These are phyloP conservation scores for Keithomyces neogunnii DNA, from an alignment of 2,329 filamentous ascomycete species.

Conservation along the genomic window DNA sequence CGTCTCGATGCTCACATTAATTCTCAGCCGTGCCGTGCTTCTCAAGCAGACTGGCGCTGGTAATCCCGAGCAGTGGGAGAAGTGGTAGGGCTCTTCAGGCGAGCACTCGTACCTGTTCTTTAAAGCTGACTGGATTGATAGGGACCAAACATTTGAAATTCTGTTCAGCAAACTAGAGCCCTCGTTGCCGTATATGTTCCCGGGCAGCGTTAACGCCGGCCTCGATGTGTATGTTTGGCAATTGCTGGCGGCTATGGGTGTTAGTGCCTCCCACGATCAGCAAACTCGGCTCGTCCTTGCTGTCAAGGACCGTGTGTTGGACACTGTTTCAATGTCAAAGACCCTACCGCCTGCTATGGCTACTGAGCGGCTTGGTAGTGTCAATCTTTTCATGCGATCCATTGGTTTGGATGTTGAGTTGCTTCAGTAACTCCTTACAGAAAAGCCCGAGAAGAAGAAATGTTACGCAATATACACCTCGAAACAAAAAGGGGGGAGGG, in stretches of 20 bases:
- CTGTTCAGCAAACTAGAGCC: slow-evolving; percentile 86
- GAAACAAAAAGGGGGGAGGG: neutral
- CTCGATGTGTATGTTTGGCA: slow-evolving; percentile 98
- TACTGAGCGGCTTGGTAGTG: slow-evolving; percentile 74
- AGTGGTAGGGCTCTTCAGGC: slow-evolving; percentile 52
- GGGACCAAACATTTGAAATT: slow-evolving; percentile 70
- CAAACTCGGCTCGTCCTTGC: slow-evolving; percentile 90
- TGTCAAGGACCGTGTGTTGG: slow-evolving; percentile 96
- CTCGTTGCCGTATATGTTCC: slow-evolving; percentile 78
- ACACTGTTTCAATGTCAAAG: slow-evolving; percentile 83
- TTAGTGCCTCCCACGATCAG: slow-evolving; percentile 86
- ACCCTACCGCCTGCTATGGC: slow-evolving; percentile 82
- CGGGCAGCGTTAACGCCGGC: slow-evolving; percentile 77
- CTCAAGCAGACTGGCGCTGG: slow-evolving; percentile 72
- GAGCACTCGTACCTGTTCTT: neutral
- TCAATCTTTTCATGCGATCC: slow-evolving; percentile 97
- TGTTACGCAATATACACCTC: slow-evolving; percentile 6
- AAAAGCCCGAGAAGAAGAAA: slow-evolving; percentile 5
- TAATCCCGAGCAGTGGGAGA: slow-evolving; percentile 64
- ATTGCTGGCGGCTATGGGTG: slow-evolving; percentile 89
- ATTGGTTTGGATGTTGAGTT: slow-evolving; percentile 96
- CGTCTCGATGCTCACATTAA: slow-evolving; percentile 82
- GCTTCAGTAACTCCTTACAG: slow-evolving; percentile 26
- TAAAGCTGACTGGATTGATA: slow-evolving; percentile 27
- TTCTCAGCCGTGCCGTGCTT: slow-evolving; percentile 87